A percentile compares a stretch with the other conserved stretches of the same genome.
phyloP scores from a whole-genome alignment of 352 stramenopile genomes.

The Phytophthora fragariae region DNA sequence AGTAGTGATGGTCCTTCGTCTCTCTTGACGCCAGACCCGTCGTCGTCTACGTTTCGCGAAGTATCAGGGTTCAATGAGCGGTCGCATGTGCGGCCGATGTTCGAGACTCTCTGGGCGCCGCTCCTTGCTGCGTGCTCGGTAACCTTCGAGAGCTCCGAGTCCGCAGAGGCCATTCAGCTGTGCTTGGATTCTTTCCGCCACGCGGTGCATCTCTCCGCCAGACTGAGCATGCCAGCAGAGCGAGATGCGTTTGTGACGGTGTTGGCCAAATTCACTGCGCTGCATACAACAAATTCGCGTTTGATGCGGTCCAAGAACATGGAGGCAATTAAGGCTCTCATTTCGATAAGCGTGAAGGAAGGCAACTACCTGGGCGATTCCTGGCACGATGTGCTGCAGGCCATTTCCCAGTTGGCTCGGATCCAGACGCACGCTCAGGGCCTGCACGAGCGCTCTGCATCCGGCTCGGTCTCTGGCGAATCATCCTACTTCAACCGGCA shows the following conservation, averaged over 20 bases:
- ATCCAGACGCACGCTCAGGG: slow-evolving; percentile 96
- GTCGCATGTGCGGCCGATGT: slow-evolving; percentile 95
- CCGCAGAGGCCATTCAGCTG: slow-evolving; percentile 92
- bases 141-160: slow-evolving; percentile 95
- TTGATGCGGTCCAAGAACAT: slow-evolving; percentile 98
- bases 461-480: slow-evolving; percentile 39
- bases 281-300: slow-evolving; percentile 92
- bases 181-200: slow-evolving; percentile 97
- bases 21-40: slow-evolving; percentile 34
- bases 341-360: slow-evolving; percentile 97
- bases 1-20: slow-evolving; percentile 26
- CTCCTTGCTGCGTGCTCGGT: slow-evolving; percentile 97
- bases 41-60: slow-evolving; percentile 60
- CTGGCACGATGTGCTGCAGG: slow-evolving; percentile 97
- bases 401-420: slow-evolving; percentile 97
- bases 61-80: slow-evolving; percentile 76
- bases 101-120: slow-evolving; percentile 98
- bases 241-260: slow-evolving; percentile 97
- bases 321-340: slow-evolving; percentile 96
- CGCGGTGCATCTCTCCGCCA: slow-evolving; percentile 91
- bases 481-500: slow-evolving; percentile 86
- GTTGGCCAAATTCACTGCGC: slow-evolving; percentile 96
- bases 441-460: slow-evolving; percentile 50
- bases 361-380: slow-evolving; percentile 97
- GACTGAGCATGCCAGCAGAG: slow-evolving; percentile 92